Base-by-base conservation (phyloP, 345 rosid species). In the Orychophragmus violaceus region DNA sequence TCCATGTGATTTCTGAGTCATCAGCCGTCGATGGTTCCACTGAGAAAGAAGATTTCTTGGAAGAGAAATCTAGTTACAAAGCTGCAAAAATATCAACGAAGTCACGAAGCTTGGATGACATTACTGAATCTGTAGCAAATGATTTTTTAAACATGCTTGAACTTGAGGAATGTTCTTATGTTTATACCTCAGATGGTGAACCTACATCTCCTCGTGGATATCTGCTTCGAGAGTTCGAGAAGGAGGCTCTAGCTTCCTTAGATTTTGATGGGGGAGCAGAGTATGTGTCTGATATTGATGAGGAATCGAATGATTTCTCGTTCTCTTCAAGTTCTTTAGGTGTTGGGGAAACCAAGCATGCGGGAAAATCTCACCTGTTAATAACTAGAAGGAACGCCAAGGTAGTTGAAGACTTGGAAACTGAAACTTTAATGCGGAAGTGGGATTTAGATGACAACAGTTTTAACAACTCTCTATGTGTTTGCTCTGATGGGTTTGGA, bases 151-250 rank as follows among this genome's bases (percentile, higher is more conserved):
- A 84, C 30, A 82, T 84, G 85, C 79, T 87, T 66, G 90, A 75
- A 50, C 65, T 74, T 42, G 90, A 83, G 44, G 78, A 77, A 11
- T 56, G 70, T 76, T 45, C 81, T 44, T 69, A 62, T 67, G 69
- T 70, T 57, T 68, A 21, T 44, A 53, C 62, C 63, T 84, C 86
- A 39, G 82, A 78, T 69, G 24, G 71, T 52, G 82, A 79, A 62
- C 85, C 85, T 5, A 90, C 88, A 68, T 91, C 98, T 78, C 92
- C 98, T 37, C 87, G 95, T 62, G 90, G 79, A 74, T 74, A 69
- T 64, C 80, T 91, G 61, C 78, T 84, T 64, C 84, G 84, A 74
- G 85, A 89, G 77, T 91, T 91, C 52, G 90, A 89, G 71, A 80
- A 75, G 33, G 95, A 91, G 64, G 81, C 84, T 53, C 60, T 82